Evolutionary conservation across 176 grass and related monocot genomes (phyloP).

Genomic region (Alloteropsis semialata): DNA sequence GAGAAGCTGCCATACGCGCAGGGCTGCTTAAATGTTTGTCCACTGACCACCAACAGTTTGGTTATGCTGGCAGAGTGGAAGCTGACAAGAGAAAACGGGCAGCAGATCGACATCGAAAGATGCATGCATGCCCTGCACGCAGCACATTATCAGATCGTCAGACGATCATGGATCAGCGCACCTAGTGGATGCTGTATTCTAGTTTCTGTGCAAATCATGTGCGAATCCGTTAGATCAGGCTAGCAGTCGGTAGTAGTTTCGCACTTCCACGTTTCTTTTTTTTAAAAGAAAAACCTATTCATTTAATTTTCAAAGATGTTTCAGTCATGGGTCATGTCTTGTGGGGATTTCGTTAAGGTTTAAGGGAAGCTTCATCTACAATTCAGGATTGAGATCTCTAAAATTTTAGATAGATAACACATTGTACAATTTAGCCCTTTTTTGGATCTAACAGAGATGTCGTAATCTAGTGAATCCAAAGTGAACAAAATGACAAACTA

Average conservation of each 20-base stretch:
- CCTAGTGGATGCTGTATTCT: neutral
- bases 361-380: too few relatives aligned
- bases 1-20: constrained; percentile 27
- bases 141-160: neutral
- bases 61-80: constrained; percentile 21
- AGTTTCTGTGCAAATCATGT: neutral
- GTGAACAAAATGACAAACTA: too few relatives aligned
- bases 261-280: neutral
- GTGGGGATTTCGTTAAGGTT: too few relatives aligned
- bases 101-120: neutral
- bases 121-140: neutral
- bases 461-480: too few relatives aligned
- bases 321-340: neutral
- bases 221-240: neutral
- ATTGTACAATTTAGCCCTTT: too few relatives aligned
- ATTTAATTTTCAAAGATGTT: neutral
- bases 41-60: constrained; percentile 21
- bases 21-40: neutral
- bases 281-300: too few relatives aligned
- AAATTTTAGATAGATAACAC: too few relatives aligned
- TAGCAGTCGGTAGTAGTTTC: neutral
- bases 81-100: constrained; percentile 28
- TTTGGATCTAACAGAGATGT: too few relatives aligned
- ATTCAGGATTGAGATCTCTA: too few relatives aligned
- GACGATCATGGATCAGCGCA: neutral